Evolutionary conservation across 805 yeast species (phyloP), one percentile per base, ranked within the genome.

Genomic region (Cyberlindnera xishuangbannaensis): DNA sequence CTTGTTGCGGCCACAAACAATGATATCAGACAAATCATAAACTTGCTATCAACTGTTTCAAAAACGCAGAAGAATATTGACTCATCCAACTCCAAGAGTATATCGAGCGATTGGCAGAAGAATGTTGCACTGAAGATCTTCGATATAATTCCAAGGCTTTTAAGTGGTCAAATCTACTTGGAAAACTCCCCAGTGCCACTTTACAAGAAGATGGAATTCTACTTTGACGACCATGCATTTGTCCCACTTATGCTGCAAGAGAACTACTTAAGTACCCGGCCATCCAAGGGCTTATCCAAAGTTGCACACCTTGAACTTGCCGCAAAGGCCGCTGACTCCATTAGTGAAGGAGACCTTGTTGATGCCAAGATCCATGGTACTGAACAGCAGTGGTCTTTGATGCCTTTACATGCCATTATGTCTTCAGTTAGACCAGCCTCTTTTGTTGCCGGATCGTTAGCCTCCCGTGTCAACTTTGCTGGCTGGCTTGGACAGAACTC

Each of bases 181-280:
- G 71, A 65, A 14, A 62, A 59, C 45, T 61, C 73, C 3, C 58
- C 62, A n/a, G 69, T 72, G 37, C 67, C 78, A 3, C 56, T 90
- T 42, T 82, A 79, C 56, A 95, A 86, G 43, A 83, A 86, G 53
- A 78, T 90, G 50, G 90, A 83, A 48, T 68, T 86, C 33, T 92
- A 87, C 54, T 92, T 92, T 65, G 87, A 86, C 58, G 98, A 92
- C 59, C 83, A 85, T 59, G 96, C 87, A 53, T 82, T 92, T 55
- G 78, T 95, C 2, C 97, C 98, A 5, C 67, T 90, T 41, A 90
- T 92, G 97, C 73, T 92, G 33, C 97, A 90, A 53, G 98, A 92
- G 56, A 92, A 92, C 60, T 92, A 92, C 55, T 58, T 85, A 30
- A 61, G 61, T 22, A 78, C 94, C 0, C 63, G 62, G 25, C 95